A percentile compares a stretch with the other conserved stretches of the same genome.
Conservation (phyloP, 2,329 filamentous ascomycete species). For the Penicillium janthinellum region DNA sequence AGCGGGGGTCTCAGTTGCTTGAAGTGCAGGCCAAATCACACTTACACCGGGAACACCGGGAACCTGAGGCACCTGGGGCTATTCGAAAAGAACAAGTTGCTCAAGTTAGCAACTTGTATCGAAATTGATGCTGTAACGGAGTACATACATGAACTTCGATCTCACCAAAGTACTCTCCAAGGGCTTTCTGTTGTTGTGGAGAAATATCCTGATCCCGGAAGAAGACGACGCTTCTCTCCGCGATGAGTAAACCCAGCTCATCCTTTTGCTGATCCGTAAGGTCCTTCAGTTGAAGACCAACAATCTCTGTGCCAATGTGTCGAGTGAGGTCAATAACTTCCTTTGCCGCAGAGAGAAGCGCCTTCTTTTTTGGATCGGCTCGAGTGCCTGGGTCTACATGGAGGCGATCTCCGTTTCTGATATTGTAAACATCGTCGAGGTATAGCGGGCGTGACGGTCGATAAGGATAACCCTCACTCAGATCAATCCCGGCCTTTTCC, state of each 20-base stretch:
- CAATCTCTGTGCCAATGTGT: slow-evolving; percentile 66
- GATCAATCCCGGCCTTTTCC: slow-evolving; percentile 68
- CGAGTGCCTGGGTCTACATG: slow-evolving; percentile 64
- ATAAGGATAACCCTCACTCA: slow-evolving; percentile 71
- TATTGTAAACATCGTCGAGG: slow-evolving; percentile 68
- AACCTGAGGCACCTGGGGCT: slow-evolving; percentile 72
- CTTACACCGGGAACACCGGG: slow-evolving; percentile 66
- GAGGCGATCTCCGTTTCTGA: slow-evolving; percentile 59
- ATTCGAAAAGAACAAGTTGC: not conserved
- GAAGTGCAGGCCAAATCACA: slow-evolving; percentile 71
- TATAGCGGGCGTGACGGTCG: slow-evolving; percentile 68
- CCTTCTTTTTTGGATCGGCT: slow-evolving; percentile 66
- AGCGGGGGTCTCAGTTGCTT: slow-evolving; percentile 61
- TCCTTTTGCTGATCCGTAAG: slow-evolving; percentile 62
- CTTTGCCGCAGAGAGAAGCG: slow-evolving; percentile 61
- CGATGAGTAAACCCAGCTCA: slow-evolving; percentile 64
- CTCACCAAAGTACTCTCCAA: slow-evolving; percentile 66
- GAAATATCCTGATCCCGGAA: slow-evolving; percentile 64
- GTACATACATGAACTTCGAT: slow-evolving; percentile 66
- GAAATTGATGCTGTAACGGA: not conserved
- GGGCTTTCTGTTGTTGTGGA: slow-evolving; percentile 63
- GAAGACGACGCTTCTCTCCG: slow-evolving; percentile 67
- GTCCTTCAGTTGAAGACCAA: slow-evolving; percentile 64
- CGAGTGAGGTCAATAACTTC: slow-evolving; percentile 64
- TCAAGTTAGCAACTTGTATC: not conserved